A percentile compares a stretch with the other conserved stretches of the same genome.
Evolutionary conservation across 176 grass and related monocot species (phyloP).

Genomic region (Luzula sylvatica): DNA sequence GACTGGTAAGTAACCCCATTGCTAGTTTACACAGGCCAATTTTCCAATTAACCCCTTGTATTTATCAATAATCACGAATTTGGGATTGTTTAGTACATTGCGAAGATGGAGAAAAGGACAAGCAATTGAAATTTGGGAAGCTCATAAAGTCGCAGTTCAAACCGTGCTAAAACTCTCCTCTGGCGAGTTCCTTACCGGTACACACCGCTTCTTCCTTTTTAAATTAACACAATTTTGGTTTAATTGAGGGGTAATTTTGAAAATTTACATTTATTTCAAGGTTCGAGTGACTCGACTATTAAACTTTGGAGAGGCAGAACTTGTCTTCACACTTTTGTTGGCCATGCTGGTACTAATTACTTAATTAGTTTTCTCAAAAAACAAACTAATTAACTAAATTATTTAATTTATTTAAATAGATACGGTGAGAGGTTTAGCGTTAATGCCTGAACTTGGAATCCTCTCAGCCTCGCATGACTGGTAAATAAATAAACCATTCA

Average conservation of each 20-base stretch:
- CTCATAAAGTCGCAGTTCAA: constrained; percentile 86
- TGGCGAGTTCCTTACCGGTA: constrained; percentile 85
- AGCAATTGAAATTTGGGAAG: constrained; percentile 84
- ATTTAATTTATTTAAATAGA: constrained; percentile 26
- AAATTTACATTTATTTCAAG: constrained; percentile 25
- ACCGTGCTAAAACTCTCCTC: constrained; percentile 64
- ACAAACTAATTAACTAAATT: neutral
- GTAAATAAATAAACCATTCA: constrained; percentile 30
- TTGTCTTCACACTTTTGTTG: constrained; percentile 84
- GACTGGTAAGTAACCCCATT: constrained; percentile 45
- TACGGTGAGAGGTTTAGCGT: constrained; percentile 74
- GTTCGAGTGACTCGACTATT: constrained; percentile 89
- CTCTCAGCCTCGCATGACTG: constrained; percentile 88
- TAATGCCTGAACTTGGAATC: constrained; percentile 63
- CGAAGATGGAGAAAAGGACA: constrained; percentile 75
- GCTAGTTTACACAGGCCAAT: neutral
- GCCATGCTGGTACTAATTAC: constrained; percentile 64
- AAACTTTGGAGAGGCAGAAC: constrained; percentile 97
- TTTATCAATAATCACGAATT: constrained; percentile 9
- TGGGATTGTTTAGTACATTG: constrained; percentile 49
- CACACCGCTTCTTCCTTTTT: neutral
- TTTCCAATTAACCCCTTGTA: neutral
- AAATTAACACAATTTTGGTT: neutral
- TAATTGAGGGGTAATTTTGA: no score
- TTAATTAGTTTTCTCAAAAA: neutral